Evolutionary conservation across 768 basidiomycete genomes (phyloP), one percentile per base, ranked within the genome.

Genomic region (Lentinula sp.): DNA sequence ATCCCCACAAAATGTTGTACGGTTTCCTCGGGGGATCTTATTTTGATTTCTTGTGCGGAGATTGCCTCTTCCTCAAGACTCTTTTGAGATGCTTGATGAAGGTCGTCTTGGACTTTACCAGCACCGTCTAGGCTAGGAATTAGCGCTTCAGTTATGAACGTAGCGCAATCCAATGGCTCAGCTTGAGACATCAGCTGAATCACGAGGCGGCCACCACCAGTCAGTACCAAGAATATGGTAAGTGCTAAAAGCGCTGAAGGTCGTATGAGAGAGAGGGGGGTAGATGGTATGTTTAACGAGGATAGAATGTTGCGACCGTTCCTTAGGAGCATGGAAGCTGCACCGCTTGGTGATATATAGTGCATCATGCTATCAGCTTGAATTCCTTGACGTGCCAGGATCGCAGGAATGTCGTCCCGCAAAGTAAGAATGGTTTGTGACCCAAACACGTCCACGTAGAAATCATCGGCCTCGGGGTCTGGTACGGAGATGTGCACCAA

Each of bases 371-470:
- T 46, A 6, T 59, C 51, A 0, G 71, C 66, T 3, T 66, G n/a
- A 46, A 73, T 64, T 1, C 70, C 73, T 12, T 66, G 62, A 10
- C 69, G 65, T 46, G 60, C 32, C 20, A 77, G 69, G 52, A 75
- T 62, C 12, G 54, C 63, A 15, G 74, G 74, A 28, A 78, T 66
- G 35, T 78, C 77, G 35, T 74, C 68, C 42, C 73, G 66, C 4
- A 75, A 65, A 12, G 77, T 72, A 6, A 77, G 61, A 45, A 75
- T 68, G 3, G 75, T 64, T 43, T 62, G 65, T 36, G 65, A 71
- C 35, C 79, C 80, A 62, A 76, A 76, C 20, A 85, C 74, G 67
- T 87, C 81, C 20, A 83, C 75, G 23, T 77, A 74, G 50, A 80
- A 68, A 59, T 77, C 75, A 10, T 74, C 61, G 28, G 72, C 69